Conservation (phyloP, 164 flowering plant genomes). For the Vitis rotundifolia region DNA sequence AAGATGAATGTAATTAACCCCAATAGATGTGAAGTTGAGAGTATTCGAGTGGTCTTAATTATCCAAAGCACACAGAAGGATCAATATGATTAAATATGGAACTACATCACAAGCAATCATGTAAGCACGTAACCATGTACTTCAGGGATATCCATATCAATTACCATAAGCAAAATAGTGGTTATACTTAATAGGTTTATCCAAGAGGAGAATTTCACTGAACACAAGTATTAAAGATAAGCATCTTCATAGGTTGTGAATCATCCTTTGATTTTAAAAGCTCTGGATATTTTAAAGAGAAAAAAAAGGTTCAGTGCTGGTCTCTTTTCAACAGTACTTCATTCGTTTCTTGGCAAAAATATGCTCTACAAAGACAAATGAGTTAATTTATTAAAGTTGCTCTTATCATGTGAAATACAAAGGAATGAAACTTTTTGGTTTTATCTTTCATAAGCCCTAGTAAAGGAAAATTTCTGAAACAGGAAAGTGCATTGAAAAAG, state of each 20-base stretch:
- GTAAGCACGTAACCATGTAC: background rate
- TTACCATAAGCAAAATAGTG: too few species aligned
- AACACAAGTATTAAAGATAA: background rate
- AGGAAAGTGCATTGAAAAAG: background rate
- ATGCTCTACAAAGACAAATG: background rate
- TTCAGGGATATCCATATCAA: too few species aligned
- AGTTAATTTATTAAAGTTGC: background rate
- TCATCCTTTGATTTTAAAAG: too few species aligned
- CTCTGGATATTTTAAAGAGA: too few species aligned
- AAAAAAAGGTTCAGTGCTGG: background rate
- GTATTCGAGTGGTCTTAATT: background rate
- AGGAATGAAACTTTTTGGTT: background rate
- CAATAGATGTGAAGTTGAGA: background rate
- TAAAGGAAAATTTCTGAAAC: background rate
- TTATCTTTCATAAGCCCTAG: background rate
- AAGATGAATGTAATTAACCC: background rate
- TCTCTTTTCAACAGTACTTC: background rate
- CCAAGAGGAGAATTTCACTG: background rate
- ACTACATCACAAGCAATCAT: background rate
- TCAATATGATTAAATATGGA: background rate
- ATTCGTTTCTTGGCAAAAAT: background rate
- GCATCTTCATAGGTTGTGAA: background rate
- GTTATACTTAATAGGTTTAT: background rate
- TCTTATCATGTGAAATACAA: background rate
- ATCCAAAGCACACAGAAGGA: background rate